A percentile compares a stretch with the other conserved stretches of the same genome.
phyloP scores from a whole-genome alignment of 2,329 filamentous ascomycete species.

The Aspergillus sp. region DNA sequence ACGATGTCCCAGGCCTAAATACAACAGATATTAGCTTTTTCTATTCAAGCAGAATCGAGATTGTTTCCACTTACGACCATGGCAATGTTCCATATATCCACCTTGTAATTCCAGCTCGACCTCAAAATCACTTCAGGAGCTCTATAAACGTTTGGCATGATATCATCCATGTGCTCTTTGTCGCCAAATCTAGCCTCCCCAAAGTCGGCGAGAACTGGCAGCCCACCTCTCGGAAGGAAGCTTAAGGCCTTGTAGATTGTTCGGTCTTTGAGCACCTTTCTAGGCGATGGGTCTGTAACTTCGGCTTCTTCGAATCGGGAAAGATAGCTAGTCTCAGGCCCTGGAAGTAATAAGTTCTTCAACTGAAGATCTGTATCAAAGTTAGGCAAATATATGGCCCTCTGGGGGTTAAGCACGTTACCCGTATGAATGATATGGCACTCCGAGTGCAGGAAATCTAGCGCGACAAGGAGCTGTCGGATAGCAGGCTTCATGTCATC shows the following conservation, averaged over 20 bases:
- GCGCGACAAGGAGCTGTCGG: conserved; percentile 12
- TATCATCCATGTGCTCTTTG: conserved; percentile 23
- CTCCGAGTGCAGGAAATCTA: conserved; percentile 16
- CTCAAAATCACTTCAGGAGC: conserved; percentile 41
- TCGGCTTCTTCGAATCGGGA: conserved; percentile 38
- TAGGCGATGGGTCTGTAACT: conserved; percentile 31
- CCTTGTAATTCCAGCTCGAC: conserved; percentile 39
- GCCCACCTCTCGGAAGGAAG: conserved; percentile 20
- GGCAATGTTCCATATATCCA: conserved; percentile 50
- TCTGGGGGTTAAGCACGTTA: conserved; percentile 1
- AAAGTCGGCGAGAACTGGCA: conserved; percentile 46
- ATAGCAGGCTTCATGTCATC: conserved; percentile 14
- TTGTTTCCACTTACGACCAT: conserved; percentile 38
- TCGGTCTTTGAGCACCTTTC: conserved; percentile 38
- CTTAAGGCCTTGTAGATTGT: conserved; percentile 33
- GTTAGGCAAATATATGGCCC: neutral
- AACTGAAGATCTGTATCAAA: conserved; percentile 6
- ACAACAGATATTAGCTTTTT: conserved; percentile 3
- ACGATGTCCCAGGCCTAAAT: conserved; percentile 16
- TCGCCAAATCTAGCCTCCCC: conserved; percentile 42
- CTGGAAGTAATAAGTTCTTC: conserved; percentile 11
- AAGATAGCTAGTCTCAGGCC: conserved; percentile 13
- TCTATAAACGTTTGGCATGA: conserved; percentile 17
- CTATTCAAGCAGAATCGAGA: neutral
- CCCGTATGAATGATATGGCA: conserved; percentile 12